Evolutionary conservation across 495 filamentous ascomycete genomes (phyloP).

Genomic region (Cairneyella variabilis): DNA sequence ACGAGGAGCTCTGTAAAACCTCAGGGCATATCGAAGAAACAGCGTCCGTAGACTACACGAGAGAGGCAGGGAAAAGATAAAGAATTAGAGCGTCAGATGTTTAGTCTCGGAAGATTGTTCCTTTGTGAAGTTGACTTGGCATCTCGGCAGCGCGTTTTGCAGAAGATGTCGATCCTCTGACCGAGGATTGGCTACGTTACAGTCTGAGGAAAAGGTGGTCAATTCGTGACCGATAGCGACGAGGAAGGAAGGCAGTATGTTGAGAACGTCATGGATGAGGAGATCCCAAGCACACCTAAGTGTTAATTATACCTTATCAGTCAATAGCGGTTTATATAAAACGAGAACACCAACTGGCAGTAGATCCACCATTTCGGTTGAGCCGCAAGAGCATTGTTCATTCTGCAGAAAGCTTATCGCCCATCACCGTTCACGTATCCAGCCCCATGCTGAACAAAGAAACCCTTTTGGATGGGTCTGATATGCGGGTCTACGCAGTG

Average conservation of each 20-base stretch:
- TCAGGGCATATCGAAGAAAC: conserved; percentile 8
- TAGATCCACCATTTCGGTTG: not conserved
- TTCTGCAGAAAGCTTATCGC: not conserved
- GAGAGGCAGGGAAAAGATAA: not conserved
- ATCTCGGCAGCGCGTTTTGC: too few species aligned
- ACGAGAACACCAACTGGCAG: not conserved
- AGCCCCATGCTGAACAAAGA: not conserved
- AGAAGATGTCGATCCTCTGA: too few species aligned
- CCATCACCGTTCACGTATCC: not conserved
- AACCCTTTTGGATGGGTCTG: not conserved
- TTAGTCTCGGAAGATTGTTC: too few species aligned
- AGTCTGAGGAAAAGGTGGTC: too few species aligned
- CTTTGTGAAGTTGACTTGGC: too few species aligned
- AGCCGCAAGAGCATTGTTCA: not conserved
- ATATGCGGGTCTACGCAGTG: too few species aligned
- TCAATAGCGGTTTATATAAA: not conserved
- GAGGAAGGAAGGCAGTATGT: not conserved
- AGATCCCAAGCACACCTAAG: not conserved
- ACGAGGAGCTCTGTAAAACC: conserved; percentile 4
- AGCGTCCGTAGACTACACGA: not conserved
- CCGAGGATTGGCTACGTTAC: too few species aligned
- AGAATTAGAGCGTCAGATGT: too few species aligned
- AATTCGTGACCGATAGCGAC: too few species aligned
- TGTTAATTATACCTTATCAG: not conserved
- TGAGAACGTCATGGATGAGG: not conserved